These are phyloP conservation scores for Escallonia rubra DNA, from an alignment of 129 eudicot genomes.

Conservation along the genomic window DNA sequence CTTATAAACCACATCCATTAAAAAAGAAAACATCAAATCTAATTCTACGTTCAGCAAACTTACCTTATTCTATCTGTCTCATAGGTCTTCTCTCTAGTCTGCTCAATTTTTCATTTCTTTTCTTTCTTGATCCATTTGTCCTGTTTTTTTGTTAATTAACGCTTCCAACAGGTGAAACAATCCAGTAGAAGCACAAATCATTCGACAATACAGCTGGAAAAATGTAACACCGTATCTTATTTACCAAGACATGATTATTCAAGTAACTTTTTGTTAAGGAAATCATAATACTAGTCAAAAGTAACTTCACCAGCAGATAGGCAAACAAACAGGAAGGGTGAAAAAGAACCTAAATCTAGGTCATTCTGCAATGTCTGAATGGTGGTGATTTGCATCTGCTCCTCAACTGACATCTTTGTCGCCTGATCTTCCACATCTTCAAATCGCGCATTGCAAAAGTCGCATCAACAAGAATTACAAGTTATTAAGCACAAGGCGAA, in stretches of 20 bases:
- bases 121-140: too few relatives aligned
- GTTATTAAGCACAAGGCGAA: neutral
- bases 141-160: too few relatives aligned
- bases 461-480: neutral
- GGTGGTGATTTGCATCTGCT: constrained; percentile 71
- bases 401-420: constrained; percentile 65
- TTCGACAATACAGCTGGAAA: too few relatives aligned
- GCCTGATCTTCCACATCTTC: constrained; percentile 93
- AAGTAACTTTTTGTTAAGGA: neutral
- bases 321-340: neutral
- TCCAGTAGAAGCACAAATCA: too few relatives aligned
- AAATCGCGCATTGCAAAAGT: constrained; percentile 6
- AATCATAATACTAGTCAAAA: neutral
- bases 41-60: too few relatives aligned
- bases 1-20: too few relatives aligned
- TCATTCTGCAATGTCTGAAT: constrained; percentile 59
- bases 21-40: too few relatives aligned
- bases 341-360: constrained; percentile 45
- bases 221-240: too few relatives aligned
- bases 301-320: neutral
- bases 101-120: too few relatives aligned
- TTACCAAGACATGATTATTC: neutral
- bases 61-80: too few relatives aligned
- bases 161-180: too few relatives aligned
- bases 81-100: too few relatives aligned